Evolutionary conservation across 106 monocot genomes (phyloP).

Genomic region (Hemerocallis citrina): DNA sequence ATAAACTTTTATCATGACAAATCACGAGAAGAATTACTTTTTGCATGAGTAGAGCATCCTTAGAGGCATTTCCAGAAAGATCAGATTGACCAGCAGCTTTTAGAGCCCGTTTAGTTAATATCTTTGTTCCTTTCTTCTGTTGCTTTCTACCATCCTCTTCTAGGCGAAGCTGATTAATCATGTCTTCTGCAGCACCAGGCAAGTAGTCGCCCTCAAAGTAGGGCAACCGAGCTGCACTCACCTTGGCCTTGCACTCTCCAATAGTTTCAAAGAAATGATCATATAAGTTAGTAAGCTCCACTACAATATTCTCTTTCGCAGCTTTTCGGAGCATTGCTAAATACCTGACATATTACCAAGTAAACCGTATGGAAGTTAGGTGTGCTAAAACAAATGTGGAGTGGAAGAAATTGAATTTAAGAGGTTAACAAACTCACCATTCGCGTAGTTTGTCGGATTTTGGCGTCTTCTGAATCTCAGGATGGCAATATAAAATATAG

Average conservation of each 20-base stretch:
- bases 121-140: constrained; percentile 84
- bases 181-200: constrained; percentile 98
- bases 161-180: constrained; percentile 81
- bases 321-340: constrained; percentile 88
- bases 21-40: constrained; percentile 49
- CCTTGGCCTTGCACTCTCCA: constrained; percentile 80
- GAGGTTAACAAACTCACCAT: constrained; percentile 37
- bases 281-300: constrained; percentile 77
- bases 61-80: constrained; percentile 74
- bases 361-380: constrained; percentile 1
- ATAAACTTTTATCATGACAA: background rate
- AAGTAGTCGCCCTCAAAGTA: constrained; percentile 98
- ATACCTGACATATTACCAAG: constrained; percentile 67
- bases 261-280: constrained; percentile 70
- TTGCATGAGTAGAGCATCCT: constrained; percentile 85
- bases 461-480: constrained; percentile 99
- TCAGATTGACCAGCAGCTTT: constrained; percentile 96
- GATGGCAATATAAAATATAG: constrained; percentile 99
- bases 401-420: background rate
- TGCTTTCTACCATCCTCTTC: constrained; percentile 89
- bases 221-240: constrained; percentile 87
- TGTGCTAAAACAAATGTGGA: background rate
- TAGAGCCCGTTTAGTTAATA: constrained; percentile 77
- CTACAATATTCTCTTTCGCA: constrained; percentile 77
- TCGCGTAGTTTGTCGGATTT: constrained; percentile 97